Conservation (phyloP, 805 yeast species). For the Candida pini region DNA sequence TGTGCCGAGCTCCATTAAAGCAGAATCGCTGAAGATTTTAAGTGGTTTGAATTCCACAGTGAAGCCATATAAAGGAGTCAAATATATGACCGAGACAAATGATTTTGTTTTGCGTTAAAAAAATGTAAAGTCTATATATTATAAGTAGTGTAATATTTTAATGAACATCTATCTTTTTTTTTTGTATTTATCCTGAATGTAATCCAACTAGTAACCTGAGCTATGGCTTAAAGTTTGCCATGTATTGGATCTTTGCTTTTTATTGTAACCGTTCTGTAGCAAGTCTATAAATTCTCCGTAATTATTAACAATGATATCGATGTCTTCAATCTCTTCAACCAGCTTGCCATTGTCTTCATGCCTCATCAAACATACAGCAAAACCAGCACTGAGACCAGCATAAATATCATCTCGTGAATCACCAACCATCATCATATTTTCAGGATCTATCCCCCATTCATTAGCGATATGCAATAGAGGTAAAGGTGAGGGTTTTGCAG, state of each 20-base stretch:
- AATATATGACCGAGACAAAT: conserved; percentile 64
- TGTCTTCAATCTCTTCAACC: conserved; percentile 30
- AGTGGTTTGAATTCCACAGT: conserved; percentile 54
- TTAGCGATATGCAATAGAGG: conserved; percentile 54
- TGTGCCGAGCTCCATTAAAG: conserved; percentile 70
- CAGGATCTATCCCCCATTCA: conserved; percentile 41
- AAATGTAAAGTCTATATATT: neutral
- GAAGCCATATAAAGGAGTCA: conserved; percentile 88
- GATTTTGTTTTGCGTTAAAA: conserved; percentile 42
- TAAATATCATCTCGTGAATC: conserved; percentile 67
- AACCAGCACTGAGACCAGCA: conserved; percentile 62
- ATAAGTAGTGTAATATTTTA: neutral
- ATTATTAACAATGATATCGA: conserved; percentile 32
- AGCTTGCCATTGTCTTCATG: conserved; percentile 46
- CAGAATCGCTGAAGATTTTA: conserved; percentile 54
- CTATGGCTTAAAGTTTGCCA: neutral
- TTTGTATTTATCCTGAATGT: neutral
- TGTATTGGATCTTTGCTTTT: conserved; percentile 9
- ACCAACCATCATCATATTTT: conserved; percentile 60
- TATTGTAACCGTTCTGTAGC: conserved; percentile 31
- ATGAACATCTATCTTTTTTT: neutral
- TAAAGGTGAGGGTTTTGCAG: conserved; percentile 64
- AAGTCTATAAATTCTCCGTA: conserved; percentile 33
- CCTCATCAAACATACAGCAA: conserved; percentile 46
- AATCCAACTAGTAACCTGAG: conserved; percentile 8